Evolutionary conservation across 352 stramenopile genomes (phyloP).

Genomic region (Phytophthora sansomeana): DNA sequence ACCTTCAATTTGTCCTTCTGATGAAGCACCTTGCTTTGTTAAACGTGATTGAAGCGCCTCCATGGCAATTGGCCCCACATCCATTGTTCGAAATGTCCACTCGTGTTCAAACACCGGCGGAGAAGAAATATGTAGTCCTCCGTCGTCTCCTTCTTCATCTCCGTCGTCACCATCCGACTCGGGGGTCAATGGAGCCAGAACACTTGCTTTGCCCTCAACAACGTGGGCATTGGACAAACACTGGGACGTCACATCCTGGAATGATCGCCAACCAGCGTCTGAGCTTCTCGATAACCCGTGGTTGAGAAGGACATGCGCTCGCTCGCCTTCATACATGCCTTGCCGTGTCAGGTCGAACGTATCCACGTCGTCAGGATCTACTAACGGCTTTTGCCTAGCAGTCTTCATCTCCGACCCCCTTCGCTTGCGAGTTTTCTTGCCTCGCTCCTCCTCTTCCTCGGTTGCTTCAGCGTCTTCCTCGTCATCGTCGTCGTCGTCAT

Average conservation of each 20-base stretch:
- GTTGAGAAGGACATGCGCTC: conserved; percentile 43
- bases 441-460: conserved; percentile 23
- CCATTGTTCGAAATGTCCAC: conserved; percentile 70
- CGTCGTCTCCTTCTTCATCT: conserved; percentile 33
- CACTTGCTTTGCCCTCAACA: conserved; percentile 23
- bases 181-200: conserved; percentile 30
- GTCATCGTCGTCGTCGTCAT: conserved; percentile 48
- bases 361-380: conserved; percentile 45
- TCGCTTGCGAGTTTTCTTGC: conserved; percentile 28
- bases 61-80: conserved; percentile 65
- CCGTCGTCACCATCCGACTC: conserved; percentile 43
- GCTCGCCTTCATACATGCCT: conserved; percentile 52
- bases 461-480: conserved; percentile 48
- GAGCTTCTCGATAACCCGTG: conserved; percentile 1
- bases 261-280: conserved; percentile 29
- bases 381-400: conserved; percentile 27
- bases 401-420: conserved; percentile 17
- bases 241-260: conserved; percentile 24
- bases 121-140: neutral
- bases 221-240: conserved; percentile 35
- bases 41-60: conserved; percentile 26
- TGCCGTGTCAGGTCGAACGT: conserved; percentile 35
- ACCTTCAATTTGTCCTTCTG: neutral
- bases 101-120: conserved; percentile 47
- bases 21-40: neutral